phyloP scores from a whole-genome alignment of 805 yeast genomes.

The Sugiyamaella floridensis region DNA sequence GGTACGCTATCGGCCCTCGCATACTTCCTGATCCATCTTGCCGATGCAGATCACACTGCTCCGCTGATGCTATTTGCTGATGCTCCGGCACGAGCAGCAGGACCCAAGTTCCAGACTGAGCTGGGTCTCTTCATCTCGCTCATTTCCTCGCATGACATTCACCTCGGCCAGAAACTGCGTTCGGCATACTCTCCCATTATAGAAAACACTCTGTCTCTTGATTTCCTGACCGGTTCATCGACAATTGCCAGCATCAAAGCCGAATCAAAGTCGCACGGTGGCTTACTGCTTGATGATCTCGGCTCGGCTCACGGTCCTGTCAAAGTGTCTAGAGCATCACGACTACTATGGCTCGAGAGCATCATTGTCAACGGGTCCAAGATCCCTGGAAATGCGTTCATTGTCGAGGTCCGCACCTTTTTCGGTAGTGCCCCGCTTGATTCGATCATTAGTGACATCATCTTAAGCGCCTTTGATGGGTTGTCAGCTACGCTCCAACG shows the following conservation, averaged over 20 bases:
- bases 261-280: background rate
- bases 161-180: background rate
- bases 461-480: slow-evolving; percentile 41
- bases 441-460: slow-evolving; percentile 33
- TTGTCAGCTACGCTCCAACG: slow-evolving; percentile 35
- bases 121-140: background rate
- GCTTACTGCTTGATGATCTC: background rate
- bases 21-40: background rate
- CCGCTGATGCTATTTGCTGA: background rate
- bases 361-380: slow-evolving; percentile 13
- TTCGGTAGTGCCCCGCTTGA: slow-evolving; percentile 4
- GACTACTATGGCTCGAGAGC: slow-evolving; percentile 22
- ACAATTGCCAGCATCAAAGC: background rate
- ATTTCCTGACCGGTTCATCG: background rate
- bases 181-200: background rate
- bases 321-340: slow-evolving; percentile 14
- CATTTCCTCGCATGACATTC: background rate
- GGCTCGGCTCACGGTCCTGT: background rate
- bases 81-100: background rate
- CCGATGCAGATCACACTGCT: background rate
- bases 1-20: background rate
- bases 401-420: slow-evolving; percentile 12
- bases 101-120: background rate
- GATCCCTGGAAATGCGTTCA: slow-evolving; percentile 14
- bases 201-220: background rate